Conservation (phyloP, 2,329 filamentous ascomycete genomes). For the Xylariaceae sp. region DNA sequence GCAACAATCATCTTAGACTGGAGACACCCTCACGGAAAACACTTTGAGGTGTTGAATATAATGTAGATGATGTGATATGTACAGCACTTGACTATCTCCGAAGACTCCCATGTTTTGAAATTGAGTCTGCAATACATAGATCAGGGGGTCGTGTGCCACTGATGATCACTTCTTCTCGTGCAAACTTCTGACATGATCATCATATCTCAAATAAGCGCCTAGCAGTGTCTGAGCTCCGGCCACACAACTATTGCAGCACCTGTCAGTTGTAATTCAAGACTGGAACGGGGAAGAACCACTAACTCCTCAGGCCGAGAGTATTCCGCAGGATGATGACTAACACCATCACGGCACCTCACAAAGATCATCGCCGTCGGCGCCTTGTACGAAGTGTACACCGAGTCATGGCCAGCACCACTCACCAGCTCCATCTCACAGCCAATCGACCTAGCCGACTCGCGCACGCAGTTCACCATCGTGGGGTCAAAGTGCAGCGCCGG, state of each 20-base stretch:
- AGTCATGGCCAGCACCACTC: constrained; percentile 22
- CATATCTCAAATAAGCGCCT: constrained; percentile 3
- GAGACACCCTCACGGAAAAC: too few species aligned
- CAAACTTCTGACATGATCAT: background rate
- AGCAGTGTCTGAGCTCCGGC: constrained; percentile 4
- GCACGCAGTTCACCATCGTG: constrained; percentile 17
- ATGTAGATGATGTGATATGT: too few species aligned
- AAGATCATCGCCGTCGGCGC: constrained; percentile 29
- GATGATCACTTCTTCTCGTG: too few species aligned
- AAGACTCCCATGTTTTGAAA: too few species aligned
- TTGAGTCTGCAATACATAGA: too few species aligned
- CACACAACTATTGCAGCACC: constrained; percentile 1
- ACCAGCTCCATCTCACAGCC: constrained; percentile 16
- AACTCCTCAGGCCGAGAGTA: constrained; percentile 17
- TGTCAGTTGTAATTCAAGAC: background rate
- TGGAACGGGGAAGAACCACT: background rate
- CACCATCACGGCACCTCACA: constrained; percentile 20
- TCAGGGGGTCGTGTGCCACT: too few species aligned
- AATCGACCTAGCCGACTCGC: constrained; percentile 8
- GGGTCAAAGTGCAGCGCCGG: constrained; percentile 17
- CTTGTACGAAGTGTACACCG: constrained; percentile 21
- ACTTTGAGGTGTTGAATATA: too few species aligned
- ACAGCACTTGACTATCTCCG: too few species aligned
- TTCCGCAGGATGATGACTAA: constrained; percentile 17
- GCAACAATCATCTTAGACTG: too few species aligned